A percentile compares a stretch with the other conserved stretches of the same genome.
These are phyloP conservation scores for Pogostemon cablin DNA, from an alignment of 257 asterid genomes.

Conservation along the genomic window DNA sequence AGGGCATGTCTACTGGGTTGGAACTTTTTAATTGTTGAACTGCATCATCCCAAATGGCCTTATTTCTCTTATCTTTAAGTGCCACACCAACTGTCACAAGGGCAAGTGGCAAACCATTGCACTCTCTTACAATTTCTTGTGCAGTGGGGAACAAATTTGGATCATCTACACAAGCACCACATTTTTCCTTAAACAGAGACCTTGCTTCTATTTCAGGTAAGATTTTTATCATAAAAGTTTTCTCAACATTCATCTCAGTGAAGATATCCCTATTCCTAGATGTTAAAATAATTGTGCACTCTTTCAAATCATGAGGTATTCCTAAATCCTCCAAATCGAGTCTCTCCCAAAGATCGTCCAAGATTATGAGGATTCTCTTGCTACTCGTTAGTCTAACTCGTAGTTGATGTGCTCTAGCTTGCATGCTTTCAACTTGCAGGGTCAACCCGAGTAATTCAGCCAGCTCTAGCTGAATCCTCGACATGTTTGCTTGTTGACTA, in stretches of 20 bases:
- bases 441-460: background rate
- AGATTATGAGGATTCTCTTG: slow-evolving; percentile 11
- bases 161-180: background rate
- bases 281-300: slow-evolving; percentile 36
- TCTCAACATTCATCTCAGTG: slow-evolving; percentile 24
- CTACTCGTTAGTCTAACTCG: background rate
- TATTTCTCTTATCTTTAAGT: background rate
- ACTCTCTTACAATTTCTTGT: background rate
- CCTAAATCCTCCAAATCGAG: slow-evolving; percentile 30
- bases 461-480: slow-evolving; percentile 28
- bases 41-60: background rate
- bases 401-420: slow-evolving; percentile 14
- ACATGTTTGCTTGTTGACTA: background rate
- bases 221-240: background rate
- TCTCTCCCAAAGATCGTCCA: slow-evolving; percentile 40
- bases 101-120: background rate
- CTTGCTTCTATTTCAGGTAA: background rate
- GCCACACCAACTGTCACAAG: background rate
- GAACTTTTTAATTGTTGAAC: background rate
- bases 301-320: slow-evolving; percentile 2
- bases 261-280: slow-evolving; percentile 23
- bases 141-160: too few species aligned
- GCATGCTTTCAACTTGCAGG: background rate
- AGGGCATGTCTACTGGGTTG: background rate
- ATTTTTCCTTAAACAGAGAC: background rate